phyloP scores from a whole-genome alignment of 345 rosid genomes.

The Nephelium lappaceum region DNA sequence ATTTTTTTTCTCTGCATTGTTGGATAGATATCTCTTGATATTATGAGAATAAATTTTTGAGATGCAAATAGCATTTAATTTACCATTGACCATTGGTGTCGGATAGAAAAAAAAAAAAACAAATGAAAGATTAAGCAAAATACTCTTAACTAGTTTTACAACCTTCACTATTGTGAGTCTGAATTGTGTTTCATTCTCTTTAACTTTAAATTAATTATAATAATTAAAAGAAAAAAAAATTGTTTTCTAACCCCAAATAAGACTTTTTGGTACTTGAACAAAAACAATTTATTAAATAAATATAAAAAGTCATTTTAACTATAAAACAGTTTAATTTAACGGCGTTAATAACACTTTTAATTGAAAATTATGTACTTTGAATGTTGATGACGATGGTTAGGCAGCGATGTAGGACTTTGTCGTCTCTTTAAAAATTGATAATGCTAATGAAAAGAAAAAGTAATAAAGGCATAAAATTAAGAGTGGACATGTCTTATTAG shows the following conservation, averaged over 20 bases:
- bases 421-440: not conserved
- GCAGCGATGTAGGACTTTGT: slow-evolving; percentile 22
- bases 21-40: no score
- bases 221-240: no score
- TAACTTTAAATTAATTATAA: no score
- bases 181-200: no score
- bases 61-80: no score
- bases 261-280: not conserved
- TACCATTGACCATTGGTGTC: no score
- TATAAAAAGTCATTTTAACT: not conserved
- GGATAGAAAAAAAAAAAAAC: no score
- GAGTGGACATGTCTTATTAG: not conserved
- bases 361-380: not conserved
- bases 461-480: not conserved
- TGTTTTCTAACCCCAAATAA: not conserved
- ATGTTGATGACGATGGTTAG: slow-evolving; percentile 1
- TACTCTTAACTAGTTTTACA: no score
- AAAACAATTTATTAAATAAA: not conserved
- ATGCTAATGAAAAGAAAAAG: slow-evolving; percentile 10
- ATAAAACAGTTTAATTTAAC: not conserved
- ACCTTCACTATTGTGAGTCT: no score
- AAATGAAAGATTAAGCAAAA: no score
- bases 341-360: not conserved
- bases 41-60: no score
- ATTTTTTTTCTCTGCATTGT: no score